These are phyloP conservation scores for Nemophila menziesii DNA, from an alignment of 257 asterid genomes.

Conservation along the genomic window DNA sequence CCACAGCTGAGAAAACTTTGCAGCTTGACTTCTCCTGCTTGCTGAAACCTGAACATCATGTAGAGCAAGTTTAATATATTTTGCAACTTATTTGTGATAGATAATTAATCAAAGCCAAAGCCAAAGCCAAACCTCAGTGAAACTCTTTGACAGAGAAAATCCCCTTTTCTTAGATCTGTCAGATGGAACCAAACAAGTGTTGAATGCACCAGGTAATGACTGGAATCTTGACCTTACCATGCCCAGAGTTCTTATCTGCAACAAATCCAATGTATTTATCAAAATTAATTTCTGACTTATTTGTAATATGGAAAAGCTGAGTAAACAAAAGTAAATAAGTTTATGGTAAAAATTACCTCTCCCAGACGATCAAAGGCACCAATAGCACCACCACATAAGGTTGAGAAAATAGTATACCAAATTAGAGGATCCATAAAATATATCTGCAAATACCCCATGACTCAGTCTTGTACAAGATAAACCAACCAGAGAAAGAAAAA, in stretches of 20 bases:
- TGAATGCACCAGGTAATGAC: slow-evolving; percentile 95
- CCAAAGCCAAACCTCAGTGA: slow-evolving; percentile 39
- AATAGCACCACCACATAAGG: slow-evolving; percentile 76
- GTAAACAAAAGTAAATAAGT: slow-evolving; percentile 1
- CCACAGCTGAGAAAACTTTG: slow-evolving; percentile 94
- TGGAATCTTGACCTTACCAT: slow-evolving; percentile 94
- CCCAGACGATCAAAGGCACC: slow-evolving; percentile 98
- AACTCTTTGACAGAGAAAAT: slow-evolving; percentile 55
- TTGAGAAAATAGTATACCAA: slow-evolving; percentile 85
- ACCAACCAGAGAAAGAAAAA: slow-evolving; percentile 3
- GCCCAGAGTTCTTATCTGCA: slow-evolving; percentile 86
- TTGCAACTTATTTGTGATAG: background rate
- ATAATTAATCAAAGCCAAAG: background rate
- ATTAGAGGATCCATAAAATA: slow-evolving; percentile 95
- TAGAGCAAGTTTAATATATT: slow-evolving; percentile 3
- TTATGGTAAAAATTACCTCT: slow-evolving; percentile 43
- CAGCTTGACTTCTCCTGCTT: slow-evolving; percentile 87
- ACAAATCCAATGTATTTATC: slow-evolving; percentile 15
- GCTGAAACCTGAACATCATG: slow-evolving; percentile 47
- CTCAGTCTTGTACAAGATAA: slow-evolving; percentile 1
- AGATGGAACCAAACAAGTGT: slow-evolving; percentile 70
- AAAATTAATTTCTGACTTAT: background rate
- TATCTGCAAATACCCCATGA: no score
- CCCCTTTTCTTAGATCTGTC: slow-evolving; percentile 56
- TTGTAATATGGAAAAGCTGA: background rate